These are phyloP conservation scores for Sporisorium sorghi DNA, from an alignment of 1,284 basidiomycete genomes.

Conservation along the genomic window DNA sequence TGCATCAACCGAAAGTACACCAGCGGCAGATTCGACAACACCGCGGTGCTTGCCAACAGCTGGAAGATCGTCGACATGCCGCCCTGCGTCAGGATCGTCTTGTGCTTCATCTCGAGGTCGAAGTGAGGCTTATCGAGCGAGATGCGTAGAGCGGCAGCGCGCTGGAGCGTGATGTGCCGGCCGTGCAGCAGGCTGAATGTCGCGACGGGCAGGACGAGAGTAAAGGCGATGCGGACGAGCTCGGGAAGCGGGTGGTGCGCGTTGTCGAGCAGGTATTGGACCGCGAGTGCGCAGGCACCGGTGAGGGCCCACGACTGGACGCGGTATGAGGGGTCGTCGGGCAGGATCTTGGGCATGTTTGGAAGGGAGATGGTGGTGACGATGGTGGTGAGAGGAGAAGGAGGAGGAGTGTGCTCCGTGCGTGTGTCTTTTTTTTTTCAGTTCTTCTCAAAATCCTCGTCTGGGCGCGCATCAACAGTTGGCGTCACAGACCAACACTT, in stretches of 20 bases:
- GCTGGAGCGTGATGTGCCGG: slow-evolving; percentile 20
- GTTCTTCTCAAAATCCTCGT: slow-evolving; percentile 1
- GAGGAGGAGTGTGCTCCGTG: neutral
- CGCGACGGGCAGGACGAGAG: neutral
- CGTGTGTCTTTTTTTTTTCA: neutral
- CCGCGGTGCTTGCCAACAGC: slow-evolving; percentile 1
- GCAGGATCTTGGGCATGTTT: slow-evolving; percentile 12
- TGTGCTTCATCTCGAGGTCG: neutral
- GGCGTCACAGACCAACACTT: neutral
- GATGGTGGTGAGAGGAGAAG: neutral
- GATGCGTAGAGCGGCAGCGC: slow-evolving; percentile 8
- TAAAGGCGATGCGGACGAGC: neutral
- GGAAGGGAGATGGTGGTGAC: neutral
- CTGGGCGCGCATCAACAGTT: too few species aligned
- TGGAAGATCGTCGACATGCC: slow-evolving; percentile 26
- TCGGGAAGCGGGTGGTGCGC: neutral
- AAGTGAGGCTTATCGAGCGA: neutral
- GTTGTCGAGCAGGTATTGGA: neutral
- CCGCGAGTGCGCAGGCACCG: neutral
- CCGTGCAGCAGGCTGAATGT: slow-evolving; percentile 14
- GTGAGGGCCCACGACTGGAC: neutral
- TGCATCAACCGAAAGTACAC: neutral
- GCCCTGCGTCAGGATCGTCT: slow-evolving; percentile 7
- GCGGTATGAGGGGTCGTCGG: neutral
- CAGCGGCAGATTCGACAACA: slow-evolving; percentile 18